These are phyloP conservation scores for Austroboletus olivaceoglutinosus DNA, from an alignment of 1,284 basidiomycete species.

Conservation along the genomic window DNA sequence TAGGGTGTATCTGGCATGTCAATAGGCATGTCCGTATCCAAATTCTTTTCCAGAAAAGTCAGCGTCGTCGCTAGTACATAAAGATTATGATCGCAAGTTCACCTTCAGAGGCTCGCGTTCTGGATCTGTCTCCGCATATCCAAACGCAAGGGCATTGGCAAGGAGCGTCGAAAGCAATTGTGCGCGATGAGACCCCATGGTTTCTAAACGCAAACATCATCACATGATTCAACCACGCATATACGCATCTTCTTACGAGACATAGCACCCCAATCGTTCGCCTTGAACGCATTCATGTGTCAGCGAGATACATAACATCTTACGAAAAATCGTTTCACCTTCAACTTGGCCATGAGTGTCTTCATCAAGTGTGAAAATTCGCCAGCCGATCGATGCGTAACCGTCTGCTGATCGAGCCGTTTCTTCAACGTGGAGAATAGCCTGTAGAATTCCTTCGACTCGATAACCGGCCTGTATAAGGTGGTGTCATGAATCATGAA, in stretches of 20 bases:
- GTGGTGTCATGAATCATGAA: too few species aligned
- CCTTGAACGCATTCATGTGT: slow-evolving; percentile 32
- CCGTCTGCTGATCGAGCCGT: slow-evolving; percentile 44
- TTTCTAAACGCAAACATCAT: slow-evolving; percentile 41
- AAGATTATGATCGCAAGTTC: neutral
- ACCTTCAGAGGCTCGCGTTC: slow-evolving; percentile 53
- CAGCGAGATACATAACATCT: neutral
- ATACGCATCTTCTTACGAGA: slow-evolving; percentile 43
- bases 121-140: slow-evolving; percentile 45
- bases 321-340: slow-evolving; percentile 36
- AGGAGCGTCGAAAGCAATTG: slow-evolving; percentile 43
- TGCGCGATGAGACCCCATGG: slow-evolving; percentile 53
- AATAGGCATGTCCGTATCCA: slow-evolving; percentile 46
- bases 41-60: slow-evolving; percentile 36
- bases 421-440: slow-evolving; percentile 48
- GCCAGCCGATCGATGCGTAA: slow-evolving; percentile 51
- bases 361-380: slow-evolving; percentile 58
- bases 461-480: slow-evolving; percentile 53
- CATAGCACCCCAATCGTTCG: slow-evolving; percentile 62
- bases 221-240: neutral
- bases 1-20: slow-evolving; percentile 35
- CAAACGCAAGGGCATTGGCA: slow-evolving; percentile 45
- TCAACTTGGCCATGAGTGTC: slow-evolving; percentile 65
- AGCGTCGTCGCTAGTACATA: neutral
- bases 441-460: slow-evolving; percentile 56